Evolutionary conservation across 495 filamentous ascomycete genomes (phyloP).

Genomic region (Aspergillus baeticus): DNA sequence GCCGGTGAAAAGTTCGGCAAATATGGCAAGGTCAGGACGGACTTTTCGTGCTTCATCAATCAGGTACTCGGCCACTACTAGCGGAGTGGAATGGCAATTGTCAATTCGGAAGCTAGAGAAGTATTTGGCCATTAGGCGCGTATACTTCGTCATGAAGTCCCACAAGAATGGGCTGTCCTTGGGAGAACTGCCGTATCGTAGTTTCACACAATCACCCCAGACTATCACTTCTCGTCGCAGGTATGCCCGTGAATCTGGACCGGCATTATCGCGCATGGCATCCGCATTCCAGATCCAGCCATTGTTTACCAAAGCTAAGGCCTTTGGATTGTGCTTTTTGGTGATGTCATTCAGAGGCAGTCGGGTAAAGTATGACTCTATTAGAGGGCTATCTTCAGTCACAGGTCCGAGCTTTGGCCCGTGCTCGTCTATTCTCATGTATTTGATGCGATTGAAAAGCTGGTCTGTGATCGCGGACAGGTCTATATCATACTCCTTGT

Average conservation of each 20-base stretch:
- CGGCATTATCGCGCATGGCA: conserved; percentile 90
- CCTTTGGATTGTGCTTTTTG: conserved; percentile 69
- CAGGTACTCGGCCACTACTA: conserved; percentile 90
- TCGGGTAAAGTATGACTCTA: conserved; percentile 94
- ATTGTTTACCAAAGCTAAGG: conserved; percentile 87
- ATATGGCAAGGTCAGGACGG: conserved; percentile 84
- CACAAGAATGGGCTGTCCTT: conserved; percentile 92
- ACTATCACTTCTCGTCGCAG: conserved; percentile 93
- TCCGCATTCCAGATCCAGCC: conserved; percentile 99
- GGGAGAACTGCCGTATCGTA: conserved; percentile 79
- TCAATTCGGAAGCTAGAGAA: conserved; percentile 96
- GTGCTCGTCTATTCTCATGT: conserved; percentile 84
- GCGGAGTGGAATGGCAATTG: conserved; percentile 95
- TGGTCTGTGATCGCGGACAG: conserved; percentile 81
- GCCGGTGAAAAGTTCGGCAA: conserved; percentile 95
- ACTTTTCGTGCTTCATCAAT: conserved; percentile 88
- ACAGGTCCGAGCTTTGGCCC: conserved; percentile 87
- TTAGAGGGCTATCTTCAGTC: conserved; percentile 71
- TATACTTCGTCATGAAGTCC: conserved; percentile 94
- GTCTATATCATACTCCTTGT: conserved; percentile 87
- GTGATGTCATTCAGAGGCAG: conserved; percentile 79
- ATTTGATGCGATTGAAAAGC: conserved; percentile 90
- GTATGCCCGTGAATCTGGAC: conserved; percentile 83
- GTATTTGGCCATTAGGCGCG: conserved; percentile 89
- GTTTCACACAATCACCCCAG: conserved; percentile 98